Percentiles rank a stretch among this genome's conserved stretches.
Conservation (phyloP, 768 basidiomycete genomes). For the Cantharellus anzutake region DNA sequence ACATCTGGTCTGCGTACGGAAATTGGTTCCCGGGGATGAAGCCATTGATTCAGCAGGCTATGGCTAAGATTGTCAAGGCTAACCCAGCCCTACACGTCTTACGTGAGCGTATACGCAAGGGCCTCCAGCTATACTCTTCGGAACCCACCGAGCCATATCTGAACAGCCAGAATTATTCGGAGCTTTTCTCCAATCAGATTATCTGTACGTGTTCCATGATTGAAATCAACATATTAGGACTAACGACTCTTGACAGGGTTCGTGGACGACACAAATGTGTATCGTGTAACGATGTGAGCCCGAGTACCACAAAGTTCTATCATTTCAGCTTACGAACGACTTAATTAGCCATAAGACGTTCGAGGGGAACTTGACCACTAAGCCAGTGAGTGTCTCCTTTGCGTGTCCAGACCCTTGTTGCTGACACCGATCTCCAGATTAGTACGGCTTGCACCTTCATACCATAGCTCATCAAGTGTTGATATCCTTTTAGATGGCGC, state of each 20-base stretch:
- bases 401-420: neutral
- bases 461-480: no score
- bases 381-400: slow-evolving; percentile 65
- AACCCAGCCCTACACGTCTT: slow-evolving; percentile 95
- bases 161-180: slow-evolving; percentile 95
- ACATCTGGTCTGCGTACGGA: slow-evolving; percentile 95
- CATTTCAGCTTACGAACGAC: no score
- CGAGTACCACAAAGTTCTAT: no score
- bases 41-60: slow-evolving; percentile 92
- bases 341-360: slow-evolving; percentile 81
- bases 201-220: slow-evolving; percentile 37
- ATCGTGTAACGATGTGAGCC: slow-evolving; percentile 78
- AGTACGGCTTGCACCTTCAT: slow-evolving; percentile 4
- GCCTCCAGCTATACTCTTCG: slow-evolving; percentile 93
- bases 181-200: slow-evolving; percentile 95
- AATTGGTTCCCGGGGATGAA: slow-evolving; percentile 99
- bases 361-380: slow-evolving; percentile 98
- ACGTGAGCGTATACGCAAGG: slow-evolving; percentile 96
- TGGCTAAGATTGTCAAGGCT: slow-evolving; percentile 99
- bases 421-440: slow-evolving; percentile 7
- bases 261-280: slow-evolving; percentile 99
- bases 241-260: slow-evolving; percentile 40
- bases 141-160: slow-evolving; percentile 98
- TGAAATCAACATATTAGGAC: neutral
- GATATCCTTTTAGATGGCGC: slow-evolving; percentile 44